Evolutionary conservation across 495 filamentous ascomycete species (phyloP), one percentile per base, ranked within the genome.

Genomic region (Thermothielavioides terrestris): DNA sequence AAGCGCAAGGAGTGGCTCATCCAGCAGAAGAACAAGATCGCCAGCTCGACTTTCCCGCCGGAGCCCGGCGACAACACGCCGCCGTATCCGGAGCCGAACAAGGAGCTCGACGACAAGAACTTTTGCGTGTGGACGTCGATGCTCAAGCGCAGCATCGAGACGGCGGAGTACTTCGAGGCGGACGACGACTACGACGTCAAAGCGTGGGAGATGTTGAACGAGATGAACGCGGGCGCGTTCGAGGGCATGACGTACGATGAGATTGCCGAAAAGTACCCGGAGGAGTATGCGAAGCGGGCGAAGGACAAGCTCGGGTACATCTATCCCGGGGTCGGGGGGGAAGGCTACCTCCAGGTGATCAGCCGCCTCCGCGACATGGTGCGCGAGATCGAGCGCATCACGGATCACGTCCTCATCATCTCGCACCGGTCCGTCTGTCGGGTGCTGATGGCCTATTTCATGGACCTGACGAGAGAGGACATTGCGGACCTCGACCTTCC

Each of bases 41-140:
- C 80, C 32, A 71, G 82, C 49, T 76, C 79, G 18, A 76, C 84
- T 47, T 85, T 95, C 63, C 92, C 91, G 25, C 89, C 91, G 0
- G 74, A 81, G 22, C 80, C 86, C 9, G 92, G 92, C 49, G 90
- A 96, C 63, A 84, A 83, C 55, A 97, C 92, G 15, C 92, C 92
- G 1, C 92, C 92, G 7, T 96, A 96, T 60, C 92, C 92, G 0
- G 84, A 94, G 52, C 84, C 88, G 59, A 66, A 68, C 47, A 68
- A 77, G 26, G 77, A 79, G 23, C 72, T 80, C 6, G 68, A 78
- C 31, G 78, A 83, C 21, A 94, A 94, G 69, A 92, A 90, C 59
- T 96, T 95, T 64, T 98, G 92, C 65, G 86, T 98, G 21, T 98
- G 92, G 92, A 95, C 91, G 10, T 92, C 86, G 10, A 97, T 96